Conservation (phyloP, 176 grass and related monocot genomes). For the Themeda triandra region DNA sequence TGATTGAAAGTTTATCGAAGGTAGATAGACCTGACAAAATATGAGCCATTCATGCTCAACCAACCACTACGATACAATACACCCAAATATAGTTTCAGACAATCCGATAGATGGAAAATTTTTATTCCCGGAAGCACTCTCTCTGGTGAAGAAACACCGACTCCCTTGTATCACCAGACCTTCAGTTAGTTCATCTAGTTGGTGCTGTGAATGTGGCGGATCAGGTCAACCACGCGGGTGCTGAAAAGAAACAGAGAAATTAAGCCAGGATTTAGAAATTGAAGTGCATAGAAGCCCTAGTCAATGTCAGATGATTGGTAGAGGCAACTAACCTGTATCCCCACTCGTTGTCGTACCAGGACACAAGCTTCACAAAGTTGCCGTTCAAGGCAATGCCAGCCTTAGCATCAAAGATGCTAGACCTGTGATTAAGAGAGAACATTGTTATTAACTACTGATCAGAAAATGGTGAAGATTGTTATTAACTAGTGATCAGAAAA, state of each 20-base stretch:
- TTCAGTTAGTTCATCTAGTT: constrained; percentile 31
- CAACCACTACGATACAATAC: constrained; percentile 1
- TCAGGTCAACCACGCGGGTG: constrained; percentile 74
- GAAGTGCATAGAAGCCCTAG: not conserved
- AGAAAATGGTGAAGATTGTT: not conserved
- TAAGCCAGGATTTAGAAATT: not conserved
- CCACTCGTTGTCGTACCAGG: constrained; percentile 78
- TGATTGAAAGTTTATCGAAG: too few species aligned
- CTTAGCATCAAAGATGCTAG: constrained; percentile 64
- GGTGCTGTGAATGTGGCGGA: constrained; percentile 77
- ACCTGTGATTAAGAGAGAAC: constrained; percentile 17
- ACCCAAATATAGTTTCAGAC: constrained; percentile 20
- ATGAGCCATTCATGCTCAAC: constrained; percentile 18
- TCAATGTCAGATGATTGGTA: not conserved
- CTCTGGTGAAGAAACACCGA: constrained; percentile 14
- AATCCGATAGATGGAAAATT: not conserved
- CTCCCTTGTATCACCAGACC: constrained; percentile 19
- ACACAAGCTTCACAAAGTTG: constrained; percentile 56
- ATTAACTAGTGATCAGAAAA: not conserved
- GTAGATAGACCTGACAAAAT: constrained; percentile 15
- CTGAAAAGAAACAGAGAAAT: constrained; percentile 29
- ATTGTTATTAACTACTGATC: not conserved
- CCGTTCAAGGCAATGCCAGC: constrained; percentile 65
- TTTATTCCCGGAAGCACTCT: constrained; percentile 45
- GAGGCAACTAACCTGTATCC: constrained; percentile 55